These are phyloP conservation scores for Porcisia deanei DNA, from an alignment of 208 protist species.

Conservation along the genomic window DNA sequence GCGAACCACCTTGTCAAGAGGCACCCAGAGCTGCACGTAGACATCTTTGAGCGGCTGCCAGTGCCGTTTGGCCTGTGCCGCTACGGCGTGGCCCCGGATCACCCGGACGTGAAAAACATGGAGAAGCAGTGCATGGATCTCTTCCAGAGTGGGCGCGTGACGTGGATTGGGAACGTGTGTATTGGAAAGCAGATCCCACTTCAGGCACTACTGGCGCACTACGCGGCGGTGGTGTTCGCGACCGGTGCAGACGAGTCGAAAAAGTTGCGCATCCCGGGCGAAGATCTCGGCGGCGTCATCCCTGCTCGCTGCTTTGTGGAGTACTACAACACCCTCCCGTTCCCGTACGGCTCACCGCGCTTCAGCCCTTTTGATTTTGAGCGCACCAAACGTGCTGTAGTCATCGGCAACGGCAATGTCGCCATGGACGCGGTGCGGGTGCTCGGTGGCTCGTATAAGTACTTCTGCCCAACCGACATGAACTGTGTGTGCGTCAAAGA, in stretches of 20 bases:
- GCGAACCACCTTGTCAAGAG: constrained; percentile 89
- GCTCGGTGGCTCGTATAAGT: constrained; percentile 67
- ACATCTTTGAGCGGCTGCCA: constrained; percentile 94
- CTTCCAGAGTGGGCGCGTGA: constrained; percentile 70
- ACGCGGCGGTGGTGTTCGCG: constrained; percentile 93
- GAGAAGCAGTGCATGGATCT: constrained; percentile 89
- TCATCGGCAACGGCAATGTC: constrained; percentile 97
- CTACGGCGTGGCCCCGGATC: constrained; percentile 97
- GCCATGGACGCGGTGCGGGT: constrained; percentile 95
- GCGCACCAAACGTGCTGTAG: constrained; percentile 40
- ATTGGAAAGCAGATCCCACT: constrained; percentile 84
- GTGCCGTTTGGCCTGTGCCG: constrained; percentile 97
- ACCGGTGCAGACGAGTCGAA: constrained; percentile 86
- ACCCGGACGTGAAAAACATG: constrained; percentile 97
- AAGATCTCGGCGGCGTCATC: constrained; percentile 81
- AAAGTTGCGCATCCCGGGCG: constrained; percentile 80
- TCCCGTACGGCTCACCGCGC: constrained; percentile 72
- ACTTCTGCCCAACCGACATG: constrained; percentile 93
- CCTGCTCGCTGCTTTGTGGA: constrained; percentile 91
- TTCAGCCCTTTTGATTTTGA: constrained; percentile 76
- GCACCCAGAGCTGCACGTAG: constrained; percentile 74
- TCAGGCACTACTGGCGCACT: constrained; percentile 70
- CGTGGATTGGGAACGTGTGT: constrained; percentile 94
- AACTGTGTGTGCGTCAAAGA: constrained; percentile 75
- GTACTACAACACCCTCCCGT: constrained; percentile 97